These are phyloP conservation scores for Sporothrix dimorphospora DNA, from an alignment of 2,329 filamentous ascomycete species.

Conservation along the genomic window DNA sequence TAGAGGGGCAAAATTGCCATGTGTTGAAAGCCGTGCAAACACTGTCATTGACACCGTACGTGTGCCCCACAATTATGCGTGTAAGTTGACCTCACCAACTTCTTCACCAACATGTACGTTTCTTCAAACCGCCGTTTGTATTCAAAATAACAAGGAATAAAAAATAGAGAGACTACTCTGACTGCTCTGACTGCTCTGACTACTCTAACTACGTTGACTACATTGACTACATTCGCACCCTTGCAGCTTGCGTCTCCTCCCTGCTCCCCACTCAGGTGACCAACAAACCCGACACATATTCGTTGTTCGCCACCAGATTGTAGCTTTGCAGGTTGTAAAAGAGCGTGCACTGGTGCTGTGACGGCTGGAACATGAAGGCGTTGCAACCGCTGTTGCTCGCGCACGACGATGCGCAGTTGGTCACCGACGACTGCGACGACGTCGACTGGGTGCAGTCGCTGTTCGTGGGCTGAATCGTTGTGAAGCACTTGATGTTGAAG, in stretches of 20 bases:
- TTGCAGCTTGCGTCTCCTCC: too few species aligned
- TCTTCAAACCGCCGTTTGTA: background rate
- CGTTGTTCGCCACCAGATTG: background rate
- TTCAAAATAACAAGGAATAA: background rate
- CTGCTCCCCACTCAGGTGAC: too few species aligned
- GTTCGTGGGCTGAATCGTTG: background rate
- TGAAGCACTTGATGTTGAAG: constrained; percentile 26
- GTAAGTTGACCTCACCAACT: constrained; percentile 14
- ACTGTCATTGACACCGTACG: constrained; percentile 20
- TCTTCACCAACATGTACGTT: background rate
- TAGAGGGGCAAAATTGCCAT: constrained; percentile 19
- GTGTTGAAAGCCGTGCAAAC: background rate
- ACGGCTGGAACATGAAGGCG: constrained; percentile 21
- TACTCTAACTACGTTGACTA: too few species aligned
- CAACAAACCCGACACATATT: constrained; percentile 9
- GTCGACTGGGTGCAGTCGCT: background rate
- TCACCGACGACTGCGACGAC: background rate
- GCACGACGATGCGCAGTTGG: constrained; percentile 25
- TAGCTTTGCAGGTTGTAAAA: background rate
- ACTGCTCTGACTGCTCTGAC: background rate
- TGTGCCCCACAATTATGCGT: constrained; percentile 15
- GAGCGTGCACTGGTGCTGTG: constrained; percentile 23
- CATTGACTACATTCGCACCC: too few species aligned
- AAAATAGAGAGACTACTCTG: background rate
- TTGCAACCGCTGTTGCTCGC: constrained; percentile 25